phyloP scores from a whole-genome alignment of 1,139 yeast genomes.

The Diutina pseudorugosa region DNA sequence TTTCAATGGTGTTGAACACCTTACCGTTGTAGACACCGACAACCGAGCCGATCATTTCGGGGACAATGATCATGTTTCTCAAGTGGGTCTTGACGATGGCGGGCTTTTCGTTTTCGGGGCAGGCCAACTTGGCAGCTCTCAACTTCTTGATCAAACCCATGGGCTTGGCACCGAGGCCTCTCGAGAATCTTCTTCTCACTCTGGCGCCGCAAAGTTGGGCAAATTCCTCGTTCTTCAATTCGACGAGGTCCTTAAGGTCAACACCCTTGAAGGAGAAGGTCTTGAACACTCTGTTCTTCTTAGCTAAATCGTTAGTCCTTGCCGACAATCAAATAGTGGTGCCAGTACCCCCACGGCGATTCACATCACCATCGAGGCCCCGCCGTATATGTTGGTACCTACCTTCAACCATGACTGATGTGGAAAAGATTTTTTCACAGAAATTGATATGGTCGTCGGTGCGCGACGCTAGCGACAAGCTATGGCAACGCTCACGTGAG shows the following conservation, averaged over 20 bases:
- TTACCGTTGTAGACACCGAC: conserved; percentile 99
- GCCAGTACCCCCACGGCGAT: not conserved
- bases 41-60: conserved; percentile 99
- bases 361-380: not conserved
- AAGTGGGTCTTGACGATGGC: conserved; percentile 97
- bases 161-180: conserved; percentile 95
- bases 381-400: not conserved
- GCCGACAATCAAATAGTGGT: not conserved
- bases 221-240: conserved; percentile 93
- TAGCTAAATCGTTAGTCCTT: not conserved
- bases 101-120: conserved; percentile 95
- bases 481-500: not conserved
- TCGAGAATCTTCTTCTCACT: conserved; percentile 98
- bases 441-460: not conserved
- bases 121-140: conserved; percentile 92
- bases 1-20: conserved; percentile 97
- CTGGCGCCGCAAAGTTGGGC: conserved; percentile 95
- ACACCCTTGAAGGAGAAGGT: conserved; percentile 99
- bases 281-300: conserved; percentile 87
- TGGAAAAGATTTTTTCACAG: not conserved
- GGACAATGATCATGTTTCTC: conserved; percentile 97
- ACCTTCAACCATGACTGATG: conserved; percentile 4
- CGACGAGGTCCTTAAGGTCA: conserved; percentile 89
- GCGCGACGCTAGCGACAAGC: not conserved
- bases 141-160: conserved; percentile 96